Conservation (phyloP, 805 yeast genomes). For the Wickerhamiella alocasiicola region DNA sequence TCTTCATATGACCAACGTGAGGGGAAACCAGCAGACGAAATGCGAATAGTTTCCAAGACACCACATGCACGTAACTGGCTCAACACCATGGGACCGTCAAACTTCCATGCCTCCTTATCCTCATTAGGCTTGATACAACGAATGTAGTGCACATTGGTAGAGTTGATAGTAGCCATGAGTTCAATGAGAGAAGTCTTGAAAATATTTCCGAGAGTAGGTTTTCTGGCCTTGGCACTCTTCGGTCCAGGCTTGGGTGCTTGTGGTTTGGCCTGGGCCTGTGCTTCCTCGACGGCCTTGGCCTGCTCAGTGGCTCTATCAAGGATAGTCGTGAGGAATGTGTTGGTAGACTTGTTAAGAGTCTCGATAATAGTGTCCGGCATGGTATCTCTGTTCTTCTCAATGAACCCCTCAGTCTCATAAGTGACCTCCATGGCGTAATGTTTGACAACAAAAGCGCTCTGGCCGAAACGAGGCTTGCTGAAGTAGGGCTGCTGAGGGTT, state of each 20-base stretch:
- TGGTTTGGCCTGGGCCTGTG: conserved; percentile 15
- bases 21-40: conserved; percentile 97
- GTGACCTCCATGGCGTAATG: conserved; percentile 93
- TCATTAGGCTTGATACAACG: conserved; percentile 97
- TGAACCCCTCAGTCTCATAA: conserved; percentile 86
- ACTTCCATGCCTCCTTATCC: conserved; percentile 87
- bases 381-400: conserved; percentile 94
- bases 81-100: conserved; percentile 88
- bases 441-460: conserved; percentile 73
- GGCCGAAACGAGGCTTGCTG: conserved; percentile 90
- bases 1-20: conserved; percentile 91
- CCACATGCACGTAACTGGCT: conserved; percentile 97
- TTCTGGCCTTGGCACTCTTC: conserved; percentile 33
- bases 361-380: conserved; percentile 93
- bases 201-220: conserved; percentile 90
- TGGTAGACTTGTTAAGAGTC: conserved; percentile 57
- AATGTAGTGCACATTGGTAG: conserved; percentile 92
- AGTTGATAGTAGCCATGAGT: conserved; percentile 81
- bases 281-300: conserved; percentile 36
- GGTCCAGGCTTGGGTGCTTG: conserved; percentile 26
- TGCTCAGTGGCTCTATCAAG: conserved; percentile 44
- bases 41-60: conserved; percentile 90
- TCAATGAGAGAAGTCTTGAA: conserved; percentile 87
- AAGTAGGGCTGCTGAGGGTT: conserved; percentile 64
- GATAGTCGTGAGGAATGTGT: conserved; percentile 51